A percentile compares a stretch with the other conserved stretches of the same genome.
phyloP scores from a whole-genome alignment of 1,284 basidiomycete genomes.

The Ceratobasidium sp. region DNA sequence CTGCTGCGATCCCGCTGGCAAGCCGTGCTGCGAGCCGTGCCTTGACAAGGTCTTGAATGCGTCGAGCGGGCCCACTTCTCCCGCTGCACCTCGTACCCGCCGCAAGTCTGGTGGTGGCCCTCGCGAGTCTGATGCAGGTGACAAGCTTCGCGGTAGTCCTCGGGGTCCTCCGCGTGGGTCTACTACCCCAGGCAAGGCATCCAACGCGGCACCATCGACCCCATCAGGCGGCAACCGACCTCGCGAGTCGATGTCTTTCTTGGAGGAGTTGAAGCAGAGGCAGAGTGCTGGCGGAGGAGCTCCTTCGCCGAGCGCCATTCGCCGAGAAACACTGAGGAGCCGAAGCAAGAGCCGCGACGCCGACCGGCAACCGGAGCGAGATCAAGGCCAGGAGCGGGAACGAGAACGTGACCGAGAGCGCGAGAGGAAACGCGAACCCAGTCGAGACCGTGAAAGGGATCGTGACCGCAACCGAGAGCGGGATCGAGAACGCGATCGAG shows the following conservation, averaged over 20 bases:
- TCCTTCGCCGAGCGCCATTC: constrained; percentile 29
- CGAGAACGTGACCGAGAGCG: neutral
- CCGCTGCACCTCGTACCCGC: constrained; percentile 9
- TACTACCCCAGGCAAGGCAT: constrained; percentile 6
- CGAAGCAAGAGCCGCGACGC: constrained; percentile 36
- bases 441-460: neutral
- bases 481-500: neutral
- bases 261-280: constrained; percentile 33
- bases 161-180: constrained; percentile 13
- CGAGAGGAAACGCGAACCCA: neutral
- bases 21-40: constrained; percentile 75
- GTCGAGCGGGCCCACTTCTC: constrained; percentile 16
- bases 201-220: neutral
- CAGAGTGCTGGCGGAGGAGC: constrained; percentile 24
- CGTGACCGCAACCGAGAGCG: neutral
- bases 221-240: constrained; percentile 2
- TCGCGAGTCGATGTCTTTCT: constrained; percentile 32
- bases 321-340: constrained; percentile 28
- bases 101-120: constrained; percentile 27
- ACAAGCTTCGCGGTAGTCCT: neutral
- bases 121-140: neutral
- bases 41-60: constrained; percentile 58
- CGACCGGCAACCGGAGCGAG: constrained; percentile 8
- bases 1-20: constrained; percentile 79
- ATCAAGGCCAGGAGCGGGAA: neutral